phyloP scores from a whole-genome alignment of 805 yeast genomes.

The Zygosaccharomyces pseudorouxii region DNA sequence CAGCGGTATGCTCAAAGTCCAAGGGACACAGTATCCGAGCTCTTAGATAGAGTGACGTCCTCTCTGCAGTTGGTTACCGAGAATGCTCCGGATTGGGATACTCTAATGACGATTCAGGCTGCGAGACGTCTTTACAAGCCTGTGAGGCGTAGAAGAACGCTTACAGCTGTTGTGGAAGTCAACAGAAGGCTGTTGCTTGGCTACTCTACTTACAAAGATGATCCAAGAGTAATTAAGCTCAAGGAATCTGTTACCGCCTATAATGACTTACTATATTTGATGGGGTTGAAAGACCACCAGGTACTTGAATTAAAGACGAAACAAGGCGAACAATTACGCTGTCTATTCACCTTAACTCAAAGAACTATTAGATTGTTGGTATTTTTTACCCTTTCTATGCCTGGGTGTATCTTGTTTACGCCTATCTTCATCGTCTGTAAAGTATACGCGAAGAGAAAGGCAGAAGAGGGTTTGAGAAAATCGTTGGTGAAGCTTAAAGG shows the following conservation, averaged over 20 bases:
- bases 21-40: slow-evolving; percentile 66
- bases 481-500: slow-evolving; percentile 89
- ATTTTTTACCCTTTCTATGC: slow-evolving; percentile 61
- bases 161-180: slow-evolving; percentile 79
- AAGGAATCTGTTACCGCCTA: slow-evolving; percentile 62
- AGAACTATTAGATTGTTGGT: slow-evolving; percentile 51
- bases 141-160: slow-evolving; percentile 59
- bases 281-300: slow-evolving; percentile 71
- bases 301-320: slow-evolving; percentile 47
- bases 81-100: slow-evolving; percentile 90
- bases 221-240: slow-evolving; percentile 59
- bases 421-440: slow-evolving; percentile 81
- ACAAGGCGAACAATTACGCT: slow-evolving; percentile 41
- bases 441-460: slow-evolving; percentile 64
- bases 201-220: slow-evolving; percentile 68
- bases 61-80: slow-evolving; percentile 85
- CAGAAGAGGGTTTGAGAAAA: slow-evolving; percentile 75
- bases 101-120: slow-evolving; percentile 90
- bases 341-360: slow-evolving; percentile 45
- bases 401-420: slow-evolving; percentile 77
- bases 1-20: slow-evolving; percentile 60
- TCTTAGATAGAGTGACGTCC: slow-evolving; percentile 66
- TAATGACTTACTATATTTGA: slow-evolving; percentile 56
- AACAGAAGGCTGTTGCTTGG: slow-evolving; percentile 84
- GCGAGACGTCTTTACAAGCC: slow-evolving; percentile 80